Base-by-base conservation (phyloP, 1,284 basidiomycete genomes). In the Tranzscheliella williamsii region DNA sequence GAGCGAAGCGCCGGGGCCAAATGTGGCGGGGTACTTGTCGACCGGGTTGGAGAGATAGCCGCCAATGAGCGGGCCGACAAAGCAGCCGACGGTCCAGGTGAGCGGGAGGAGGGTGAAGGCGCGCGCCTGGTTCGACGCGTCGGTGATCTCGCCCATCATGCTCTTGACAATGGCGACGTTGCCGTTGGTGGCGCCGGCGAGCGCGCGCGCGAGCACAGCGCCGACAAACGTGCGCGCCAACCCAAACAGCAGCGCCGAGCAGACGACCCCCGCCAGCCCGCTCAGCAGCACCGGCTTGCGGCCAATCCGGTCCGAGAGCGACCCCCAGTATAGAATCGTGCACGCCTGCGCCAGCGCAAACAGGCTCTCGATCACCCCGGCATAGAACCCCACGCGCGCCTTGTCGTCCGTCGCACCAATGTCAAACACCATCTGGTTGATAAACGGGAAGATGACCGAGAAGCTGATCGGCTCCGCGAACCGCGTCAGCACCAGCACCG, bases 361-460 rank as follows among this genome's bases (percentile, higher is more conserved):
- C 21, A 74, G 51, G 0, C 62, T 65, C 39, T 79, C 85, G 43
- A 86, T 82, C 27, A 86, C 41, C 11, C 85, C 86, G 37, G 83
- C 85, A 67, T 85, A 87, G 64, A 85, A 64, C 4, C 69, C 69
- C 20, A 71, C 38, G 12, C 34, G 12, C 1, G 47, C 42, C 11
- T 17, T 36, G 5, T 48, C 40, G 26, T 33, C 27, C 12, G 48
- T 32, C 5, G 58, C 42, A 24, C 36, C 20, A 18, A 50, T 40
- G 9, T 52, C 38, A 32, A 20, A 30, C 4, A 69, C 61, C 62
- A 84, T 83, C 80, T 85, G 82, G 9, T 84, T 84, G 32, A 84
- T 80, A 70, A 84, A 86, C 0, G 88, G 88, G 42, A 85, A 85
- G 53, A 90, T 88, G 62, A 89, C 85, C 58, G 86, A 84, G n/a